Conservation (phyloP, 768 basidiomycete species). For the Mycena amicta region DNA sequence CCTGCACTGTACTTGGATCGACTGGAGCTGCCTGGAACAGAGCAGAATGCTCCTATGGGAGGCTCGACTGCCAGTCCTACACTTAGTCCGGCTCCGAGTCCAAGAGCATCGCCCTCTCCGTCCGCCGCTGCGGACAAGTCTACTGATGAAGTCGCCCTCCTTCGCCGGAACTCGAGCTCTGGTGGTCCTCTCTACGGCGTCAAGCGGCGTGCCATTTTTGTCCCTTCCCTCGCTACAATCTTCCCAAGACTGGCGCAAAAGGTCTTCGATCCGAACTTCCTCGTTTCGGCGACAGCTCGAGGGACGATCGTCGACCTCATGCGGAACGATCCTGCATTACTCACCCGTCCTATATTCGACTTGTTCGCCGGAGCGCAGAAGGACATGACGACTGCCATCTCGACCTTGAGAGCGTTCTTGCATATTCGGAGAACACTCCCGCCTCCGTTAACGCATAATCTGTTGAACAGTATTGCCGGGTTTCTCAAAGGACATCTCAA, state of each 20-base stretch:
- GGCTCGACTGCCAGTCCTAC: conserved; percentile 23
- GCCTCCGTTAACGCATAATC: conserved; percentile 62
- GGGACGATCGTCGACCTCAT: conserved; percentile 63
- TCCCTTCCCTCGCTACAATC: conserved; percentile 56
- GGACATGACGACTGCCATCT: conserved; percentile 49
- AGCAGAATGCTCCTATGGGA: conserved; percentile 20
- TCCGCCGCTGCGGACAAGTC: conserved; percentile 24
- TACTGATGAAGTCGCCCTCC: conserved; percentile 37
- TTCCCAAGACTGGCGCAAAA: conserved; percentile 58
- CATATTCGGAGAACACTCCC: conserved; percentile 61
- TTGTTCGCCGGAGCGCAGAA: conserved; percentile 53
- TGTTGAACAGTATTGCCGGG: conserved; percentile 73
- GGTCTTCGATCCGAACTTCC: conserved; percentile 53
- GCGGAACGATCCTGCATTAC: conserved; percentile 73
- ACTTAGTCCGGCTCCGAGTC: conserved; percentile 34
- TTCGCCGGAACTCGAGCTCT: conserved; percentile 60
- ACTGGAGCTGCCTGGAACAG: conserved; percentile 37
- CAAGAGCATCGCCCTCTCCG: conserved; percentile 29
- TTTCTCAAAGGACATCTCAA: conserved; percentile 52
- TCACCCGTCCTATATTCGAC: conserved; percentile 65
- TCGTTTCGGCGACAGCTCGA: conserved; percentile 59
- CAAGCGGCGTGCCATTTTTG: conserved; percentile 69
- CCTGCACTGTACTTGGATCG: conserved; percentile 60
- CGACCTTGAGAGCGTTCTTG: conserved; percentile 56
- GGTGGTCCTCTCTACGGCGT: conserved; percentile 46